These are phyloP conservation scores for Acacia pycnantha DNA, from an alignment of 331 rosid species.

Conservation along the genomic window DNA sequence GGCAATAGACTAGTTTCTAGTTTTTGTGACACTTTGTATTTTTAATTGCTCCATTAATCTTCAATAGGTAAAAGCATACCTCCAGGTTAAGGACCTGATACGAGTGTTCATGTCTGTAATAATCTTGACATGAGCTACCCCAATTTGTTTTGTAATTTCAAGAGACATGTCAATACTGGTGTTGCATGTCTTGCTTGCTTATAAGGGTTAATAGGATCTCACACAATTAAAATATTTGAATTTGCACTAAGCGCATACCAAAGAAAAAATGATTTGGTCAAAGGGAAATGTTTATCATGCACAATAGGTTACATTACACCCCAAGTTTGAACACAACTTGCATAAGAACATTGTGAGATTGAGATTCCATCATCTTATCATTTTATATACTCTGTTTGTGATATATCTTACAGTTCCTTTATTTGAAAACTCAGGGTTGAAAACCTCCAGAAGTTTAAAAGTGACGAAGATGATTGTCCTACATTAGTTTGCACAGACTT, in stretches of 20 bases:
- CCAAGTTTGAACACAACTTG: neutral
- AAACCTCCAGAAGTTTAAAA: constrained; percentile 87
- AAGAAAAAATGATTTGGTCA: neutral
- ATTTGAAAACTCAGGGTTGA: constrained; percentile 67
- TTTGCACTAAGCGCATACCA: neutral
- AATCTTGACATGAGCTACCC: neutral
- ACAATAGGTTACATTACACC: neutral
- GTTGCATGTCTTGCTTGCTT: constrained; percentile 8
- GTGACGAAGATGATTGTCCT: constrained; percentile 82
- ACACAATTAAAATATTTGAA: neutral
- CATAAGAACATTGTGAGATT: neutral
- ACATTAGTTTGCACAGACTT: constrained; percentile 93
- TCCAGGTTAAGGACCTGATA: neutral
- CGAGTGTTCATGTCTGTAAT: neutral
- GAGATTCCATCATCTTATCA: neutral
- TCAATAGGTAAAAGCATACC: neutral
- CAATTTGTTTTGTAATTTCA: neutral
- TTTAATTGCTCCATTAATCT: too few relatives aligned
- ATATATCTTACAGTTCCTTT: constrained; percentile 19
- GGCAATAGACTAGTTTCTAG: neutral
- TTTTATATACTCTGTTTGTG: constrained; percentile 8
- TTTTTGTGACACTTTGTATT: neutral
- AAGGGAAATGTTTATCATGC: neutral
- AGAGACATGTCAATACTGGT: neutral
- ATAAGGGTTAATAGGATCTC: neutral